phyloP scores from a whole-genome alignment of 2,329 filamentous ascomycete species.

The Aspergillus tamarii region DNA sequence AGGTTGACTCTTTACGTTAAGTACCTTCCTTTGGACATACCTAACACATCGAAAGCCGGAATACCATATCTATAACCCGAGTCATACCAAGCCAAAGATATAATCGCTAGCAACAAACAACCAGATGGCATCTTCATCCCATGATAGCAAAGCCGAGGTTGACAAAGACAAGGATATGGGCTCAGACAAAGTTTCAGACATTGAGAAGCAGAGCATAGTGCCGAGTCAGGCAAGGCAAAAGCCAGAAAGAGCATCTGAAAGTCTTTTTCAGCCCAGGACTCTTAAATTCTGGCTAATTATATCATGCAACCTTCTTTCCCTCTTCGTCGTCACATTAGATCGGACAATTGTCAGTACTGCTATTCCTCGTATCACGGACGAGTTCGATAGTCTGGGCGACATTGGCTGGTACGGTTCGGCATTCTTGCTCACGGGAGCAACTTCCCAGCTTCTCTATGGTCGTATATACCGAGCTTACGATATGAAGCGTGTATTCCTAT shows the following conservation, averaged over 20 bases:
- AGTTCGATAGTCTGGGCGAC: slow-evolving; percentile 40
- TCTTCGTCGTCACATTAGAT: slow-evolving; percentile 5
- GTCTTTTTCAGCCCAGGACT: neutral
- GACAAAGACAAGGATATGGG: neutral
- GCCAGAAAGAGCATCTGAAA: neutral
- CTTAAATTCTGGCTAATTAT: neutral
- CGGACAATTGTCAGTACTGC: slow-evolving; percentile 37
- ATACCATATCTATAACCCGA: too few relatives aligned
- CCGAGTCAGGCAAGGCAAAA: neutral
- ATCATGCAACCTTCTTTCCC: neutral
- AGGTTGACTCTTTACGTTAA: too few relatives aligned
- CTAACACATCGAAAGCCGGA: too few relatives aligned
- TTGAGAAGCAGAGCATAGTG: neutral
- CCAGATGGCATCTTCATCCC: neutral
- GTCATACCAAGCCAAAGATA: neutral
- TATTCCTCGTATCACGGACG: slow-evolving; percentile 38
- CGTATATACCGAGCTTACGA: slow-evolving; percentile 20
- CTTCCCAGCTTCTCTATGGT: slow-evolving; percentile 38
- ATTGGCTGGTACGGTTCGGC: slow-evolving; percentile 42
- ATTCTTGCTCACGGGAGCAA: slow-evolving; percentile 35
- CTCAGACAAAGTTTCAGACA: neutral
- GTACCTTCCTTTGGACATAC: too few relatives aligned
- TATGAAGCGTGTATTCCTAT: neutral
- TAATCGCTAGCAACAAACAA: neutral
- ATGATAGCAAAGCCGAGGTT: neutral